Evolutionary conservation across 768 basidiomycete genomes (phyloP).

Genomic region (Russula earlei): DNA sequence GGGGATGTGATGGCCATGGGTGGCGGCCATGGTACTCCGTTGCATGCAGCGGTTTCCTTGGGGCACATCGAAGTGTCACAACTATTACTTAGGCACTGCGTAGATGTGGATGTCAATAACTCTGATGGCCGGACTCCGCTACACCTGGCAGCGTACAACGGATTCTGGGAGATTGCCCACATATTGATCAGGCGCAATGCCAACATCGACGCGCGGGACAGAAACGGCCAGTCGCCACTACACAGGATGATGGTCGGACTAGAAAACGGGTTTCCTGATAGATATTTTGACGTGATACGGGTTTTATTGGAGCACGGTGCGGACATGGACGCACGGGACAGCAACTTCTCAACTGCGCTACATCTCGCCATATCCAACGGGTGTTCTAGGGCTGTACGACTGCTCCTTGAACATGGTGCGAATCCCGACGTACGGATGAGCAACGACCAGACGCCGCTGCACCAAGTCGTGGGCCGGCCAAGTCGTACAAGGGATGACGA

Average conservation of each 20-base stretch:
- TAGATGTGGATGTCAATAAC: neutral
- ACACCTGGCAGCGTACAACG: neutral
- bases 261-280: neutral
- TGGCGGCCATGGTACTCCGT: too few relatives aligned
- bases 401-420: neutral
- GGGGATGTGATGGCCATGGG: neutral
- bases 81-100: neutral
- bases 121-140: neutral
- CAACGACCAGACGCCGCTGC: slow-evolving; percentile 13
- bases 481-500: too few relatives aligned
- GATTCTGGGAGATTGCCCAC: neutral
- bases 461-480: too few relatives aligned
- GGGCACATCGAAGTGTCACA: neutral
- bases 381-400: neutral
- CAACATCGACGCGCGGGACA: neutral
- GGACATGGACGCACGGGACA: neutral
- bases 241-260: neutral
- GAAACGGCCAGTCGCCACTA: neutral
- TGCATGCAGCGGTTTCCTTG: neutral
- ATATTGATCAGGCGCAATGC: neutral
- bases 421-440: neutral
- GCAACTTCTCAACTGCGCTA: neutral
- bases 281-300: neutral
- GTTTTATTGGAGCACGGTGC: neutral
- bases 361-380: neutral